Evolutionary conservation across 2,329 filamentous ascomycete species (phyloP).

Genomic region (Phyllosticta paracitricarpa): DNA sequence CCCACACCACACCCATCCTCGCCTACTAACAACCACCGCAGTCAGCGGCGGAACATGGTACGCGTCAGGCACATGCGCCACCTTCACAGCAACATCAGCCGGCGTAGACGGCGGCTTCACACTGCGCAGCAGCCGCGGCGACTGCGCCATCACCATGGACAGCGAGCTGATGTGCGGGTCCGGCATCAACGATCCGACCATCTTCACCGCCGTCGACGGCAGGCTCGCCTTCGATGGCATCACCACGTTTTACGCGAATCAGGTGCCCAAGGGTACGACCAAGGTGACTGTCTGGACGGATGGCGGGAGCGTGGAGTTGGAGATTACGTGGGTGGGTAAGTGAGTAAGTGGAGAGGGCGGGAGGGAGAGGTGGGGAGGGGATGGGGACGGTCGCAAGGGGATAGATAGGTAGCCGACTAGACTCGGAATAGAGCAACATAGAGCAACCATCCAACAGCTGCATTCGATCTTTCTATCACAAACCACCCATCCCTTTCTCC

Average conservation of each 20-base stretch:
- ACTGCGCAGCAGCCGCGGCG: slow-evolving; percentile 48
- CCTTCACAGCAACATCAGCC: slow-evolving; percentile 44
- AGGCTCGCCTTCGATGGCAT: slow-evolving; percentile 30
- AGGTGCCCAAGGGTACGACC: slow-evolving; percentile 31
- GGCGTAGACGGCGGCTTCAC: slow-evolving; percentile 40
- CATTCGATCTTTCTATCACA: no score
- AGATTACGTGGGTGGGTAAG: slow-evolving; percentile 1
- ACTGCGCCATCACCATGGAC: slow-evolving; percentile 43
- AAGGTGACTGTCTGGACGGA: slow-evolving; percentile 35
- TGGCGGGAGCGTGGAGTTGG: neutral
- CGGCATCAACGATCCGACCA: slow-evolving; percentile 32
- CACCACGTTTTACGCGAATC: slow-evolving; percentile 34
- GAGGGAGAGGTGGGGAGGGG: no score
- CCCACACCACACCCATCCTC: no score
- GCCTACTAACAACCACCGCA: neutral
- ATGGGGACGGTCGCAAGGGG: no score
- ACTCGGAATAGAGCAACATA: no score
- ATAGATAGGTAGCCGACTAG: no score
- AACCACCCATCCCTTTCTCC: no score
- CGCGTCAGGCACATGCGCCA: slow-evolving; percentile 56
- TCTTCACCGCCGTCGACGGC: slow-evolving; percentile 30
- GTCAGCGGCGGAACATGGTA: slow-evolving; percentile 58
- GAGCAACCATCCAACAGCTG: no score
- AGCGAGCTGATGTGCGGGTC: slow-evolving; percentile 47
- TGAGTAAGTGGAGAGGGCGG: neutral